These are phyloP conservation scores for Microascus cirrosus DNA, from an alignment of 2,329 filamentous ascomycete species.

Conservation along the genomic window DNA sequence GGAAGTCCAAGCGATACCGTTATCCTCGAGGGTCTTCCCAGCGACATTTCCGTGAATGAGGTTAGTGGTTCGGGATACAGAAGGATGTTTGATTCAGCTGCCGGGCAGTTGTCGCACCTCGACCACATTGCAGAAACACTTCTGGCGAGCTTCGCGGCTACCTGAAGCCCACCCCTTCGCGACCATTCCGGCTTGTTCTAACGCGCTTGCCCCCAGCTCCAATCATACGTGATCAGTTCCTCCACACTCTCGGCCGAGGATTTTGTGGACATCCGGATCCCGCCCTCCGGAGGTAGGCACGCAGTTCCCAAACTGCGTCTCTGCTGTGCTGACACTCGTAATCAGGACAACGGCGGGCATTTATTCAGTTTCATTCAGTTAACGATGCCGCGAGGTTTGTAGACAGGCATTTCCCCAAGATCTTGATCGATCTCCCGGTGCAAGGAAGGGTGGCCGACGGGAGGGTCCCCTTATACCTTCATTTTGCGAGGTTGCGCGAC, in stretches of 20 bases:
- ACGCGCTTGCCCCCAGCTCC: background rate
- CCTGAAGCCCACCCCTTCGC: too few species aligned
- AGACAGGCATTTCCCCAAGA: conserved; percentile 28
- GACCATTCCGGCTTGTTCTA: background rate
- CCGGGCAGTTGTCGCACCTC: background rate
- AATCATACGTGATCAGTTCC: conserved; percentile 17
- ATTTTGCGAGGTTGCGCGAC: conserved; percentile 27
- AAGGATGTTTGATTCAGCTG: background rate
- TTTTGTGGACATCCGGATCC: conserved; percentile 25
- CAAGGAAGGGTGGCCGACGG: conserved; percentile 25
- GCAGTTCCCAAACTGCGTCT: background rate
- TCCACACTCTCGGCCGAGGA: conserved; percentile 22
- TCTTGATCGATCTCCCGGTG: conserved; percentile 22
- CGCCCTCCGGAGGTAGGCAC: conserved; percentile 19
- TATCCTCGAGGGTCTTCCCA: conserved; percentile 42
- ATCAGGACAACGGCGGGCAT: conserved; percentile 27
- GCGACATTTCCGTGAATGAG: conserved; percentile 36
- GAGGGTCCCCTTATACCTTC: conserved; percentile 23
- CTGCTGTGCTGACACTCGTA: conserved; percentile 7
- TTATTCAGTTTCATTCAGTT: conserved; percentile 28
- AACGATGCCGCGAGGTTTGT: conserved; percentile 28
- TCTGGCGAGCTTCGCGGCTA: background rate
- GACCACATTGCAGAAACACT: background rate
- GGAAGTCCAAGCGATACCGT: conserved; percentile 36
- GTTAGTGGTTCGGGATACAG: conserved; percentile 23